Conservation (phyloP, 1,284 basidiomycete genomes). For the Trichosporon coremiiforme region DNA sequence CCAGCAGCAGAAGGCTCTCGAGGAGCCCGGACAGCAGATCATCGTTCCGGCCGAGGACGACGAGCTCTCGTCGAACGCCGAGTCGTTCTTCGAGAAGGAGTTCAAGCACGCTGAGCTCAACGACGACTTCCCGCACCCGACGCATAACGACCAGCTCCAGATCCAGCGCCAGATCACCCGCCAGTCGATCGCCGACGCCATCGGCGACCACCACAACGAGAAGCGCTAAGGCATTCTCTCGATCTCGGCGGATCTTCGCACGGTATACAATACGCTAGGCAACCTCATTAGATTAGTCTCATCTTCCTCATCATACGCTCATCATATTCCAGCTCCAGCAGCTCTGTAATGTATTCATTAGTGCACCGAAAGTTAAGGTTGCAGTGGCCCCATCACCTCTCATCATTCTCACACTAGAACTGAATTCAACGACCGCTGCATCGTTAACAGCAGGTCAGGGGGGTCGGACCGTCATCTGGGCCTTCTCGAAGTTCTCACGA, state of each 20-base stretch:
- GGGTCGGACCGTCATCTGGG: too few relatives aligned
- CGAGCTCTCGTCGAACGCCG: conserved; percentile 35
- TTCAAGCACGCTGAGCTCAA: conserved; percentile 25
- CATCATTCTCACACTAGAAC: background rate
- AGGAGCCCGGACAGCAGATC: conserved; percentile 33
- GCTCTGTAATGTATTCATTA: conserved; percentile 15
- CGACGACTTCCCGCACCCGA: conserved; percentile 12
- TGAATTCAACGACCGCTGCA: background rate
- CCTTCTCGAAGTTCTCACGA: too few relatives aligned
- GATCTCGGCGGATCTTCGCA: background rate
- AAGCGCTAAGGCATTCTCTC: background rate
- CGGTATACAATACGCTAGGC: background rate
- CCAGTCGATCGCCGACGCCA: conserved; percentile 30
- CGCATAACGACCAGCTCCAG: conserved; percentile 32
- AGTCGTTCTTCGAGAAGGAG: conserved; percentile 40
- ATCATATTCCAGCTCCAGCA: conserved; percentile 4
- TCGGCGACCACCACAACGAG: conserved; percentile 12
- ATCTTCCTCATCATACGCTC: background rate
- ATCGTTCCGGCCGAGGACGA: conserved; percentile 41
- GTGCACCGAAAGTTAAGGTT: background rate
- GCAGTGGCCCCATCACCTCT: too few relatives aligned
- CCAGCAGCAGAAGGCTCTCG: conserved; percentile 33
- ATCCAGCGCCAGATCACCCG: conserved; percentile 46
- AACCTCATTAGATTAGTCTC: conserved; percentile 9
- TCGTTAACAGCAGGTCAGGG: background rate